These are phyloP conservation scores for Kurtzmaniella quercitrusa DNA, from an alignment of 1,139 yeast genomes.

Conservation along the genomic window DNA sequence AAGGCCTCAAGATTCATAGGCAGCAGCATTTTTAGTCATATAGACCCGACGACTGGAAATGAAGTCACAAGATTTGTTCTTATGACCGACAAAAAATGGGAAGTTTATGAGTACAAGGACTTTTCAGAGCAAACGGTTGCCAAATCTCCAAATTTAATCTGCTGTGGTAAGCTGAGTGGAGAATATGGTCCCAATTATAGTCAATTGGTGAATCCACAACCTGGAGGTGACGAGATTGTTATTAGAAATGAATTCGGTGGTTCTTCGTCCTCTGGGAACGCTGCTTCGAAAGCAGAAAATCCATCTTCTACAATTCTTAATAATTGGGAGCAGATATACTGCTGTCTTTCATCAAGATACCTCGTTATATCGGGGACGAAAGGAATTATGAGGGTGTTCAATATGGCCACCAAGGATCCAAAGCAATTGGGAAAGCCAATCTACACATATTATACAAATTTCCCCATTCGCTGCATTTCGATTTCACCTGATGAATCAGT, in stretches of 20 bases:
- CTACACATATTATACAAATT: conserved; percentile 65
- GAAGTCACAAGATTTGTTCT: conserved; percentile 62
- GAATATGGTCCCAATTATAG: conserved; percentile 55
- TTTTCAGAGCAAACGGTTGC: conserved; percentile 20
- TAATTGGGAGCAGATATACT: conserved; percentile 63
- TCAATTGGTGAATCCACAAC: conserved; percentile 21
- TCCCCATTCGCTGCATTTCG: conserved; percentile 77
- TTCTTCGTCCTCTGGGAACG: not conserved
- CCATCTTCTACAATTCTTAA: conserved; percentile 11
- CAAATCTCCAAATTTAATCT: conserved; percentile 51
- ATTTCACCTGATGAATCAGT: conserved; percentile 61
- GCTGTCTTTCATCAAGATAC: conserved; percentile 58
- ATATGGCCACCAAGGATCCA: conserved; percentile 36
- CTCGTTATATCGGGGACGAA: conserved; percentile 71
- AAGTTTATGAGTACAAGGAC: conserved; percentile 49
- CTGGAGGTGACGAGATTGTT: conserved; percentile 24
- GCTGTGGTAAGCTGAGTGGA: conserved; percentile 67
- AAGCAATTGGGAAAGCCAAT: conserved; percentile 54
- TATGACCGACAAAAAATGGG: conserved; percentile 67
- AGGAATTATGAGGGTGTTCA: conserved; percentile 66
- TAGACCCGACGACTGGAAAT: conserved; percentile 29
- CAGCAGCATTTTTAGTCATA: conserved; percentile 54
- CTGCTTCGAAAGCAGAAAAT: not conserved
- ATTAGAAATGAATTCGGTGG: conserved; percentile 32
- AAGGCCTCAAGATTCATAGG: conserved; percentile 45